Percentiles rank a stretch among this genome's conserved stretches.
These are phyloP conservation scores for Pichia californica DNA, from an alignment of 805 yeast species.

Conservation along the genomic window DNA sequence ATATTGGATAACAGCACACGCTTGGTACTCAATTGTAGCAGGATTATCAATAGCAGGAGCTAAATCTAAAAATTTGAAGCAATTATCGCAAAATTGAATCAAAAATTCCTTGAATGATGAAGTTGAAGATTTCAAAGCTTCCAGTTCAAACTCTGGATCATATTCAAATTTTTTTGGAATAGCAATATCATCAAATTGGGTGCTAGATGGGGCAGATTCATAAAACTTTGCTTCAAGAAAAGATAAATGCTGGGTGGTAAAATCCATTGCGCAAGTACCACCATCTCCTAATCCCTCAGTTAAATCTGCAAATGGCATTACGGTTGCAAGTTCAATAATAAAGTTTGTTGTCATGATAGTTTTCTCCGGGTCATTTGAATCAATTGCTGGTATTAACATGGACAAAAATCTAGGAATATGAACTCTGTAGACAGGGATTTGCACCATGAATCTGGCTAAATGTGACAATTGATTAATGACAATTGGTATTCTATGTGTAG, in stretches of 20 bases:
- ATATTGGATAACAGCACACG: slow-evolving; percentile 30
- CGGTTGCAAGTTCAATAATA: slow-evolving; percentile 62
- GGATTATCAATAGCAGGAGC: slow-evolving; percentile 53
- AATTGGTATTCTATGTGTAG: slow-evolving; percentile 73
- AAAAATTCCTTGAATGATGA: slow-evolving; percentile 60
- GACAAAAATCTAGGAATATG: slow-evolving; percentile 73
- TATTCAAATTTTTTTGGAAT: slow-evolving; percentile 29
- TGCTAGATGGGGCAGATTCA: slow-evolving; percentile 22
- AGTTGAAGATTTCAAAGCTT: slow-evolving; percentile 67
- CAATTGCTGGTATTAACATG: slow-evolving; percentile 73
- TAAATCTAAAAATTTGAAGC: slow-evolving; percentile 61
- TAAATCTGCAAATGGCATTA: slow-evolving; percentile 65
- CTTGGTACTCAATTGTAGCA: slow-evolving; percentile 45
- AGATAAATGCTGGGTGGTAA: slow-evolving; percentile 59
- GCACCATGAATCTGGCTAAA: slow-evolving; percentile 60
- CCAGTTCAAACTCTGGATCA: slow-evolving; percentile 41
- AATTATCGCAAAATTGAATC: slow-evolving; percentile 46
- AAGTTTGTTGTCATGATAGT: slow-evolving; percentile 63
- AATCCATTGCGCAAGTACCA: slow-evolving; percentile 39
- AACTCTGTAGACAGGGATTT: slow-evolving; percentile 57
- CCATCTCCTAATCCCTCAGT: slow-evolving; percentile 38
- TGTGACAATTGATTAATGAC: slow-evolving; percentile 64
- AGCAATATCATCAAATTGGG: slow-evolving; percentile 16
- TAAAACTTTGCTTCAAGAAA: slow-evolving; percentile 42
- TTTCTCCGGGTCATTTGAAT: slow-evolving; percentile 76